Conservation (phyloP, 2,329 filamentous ascomycete species). For the Sporothrix protearum region DNA sequence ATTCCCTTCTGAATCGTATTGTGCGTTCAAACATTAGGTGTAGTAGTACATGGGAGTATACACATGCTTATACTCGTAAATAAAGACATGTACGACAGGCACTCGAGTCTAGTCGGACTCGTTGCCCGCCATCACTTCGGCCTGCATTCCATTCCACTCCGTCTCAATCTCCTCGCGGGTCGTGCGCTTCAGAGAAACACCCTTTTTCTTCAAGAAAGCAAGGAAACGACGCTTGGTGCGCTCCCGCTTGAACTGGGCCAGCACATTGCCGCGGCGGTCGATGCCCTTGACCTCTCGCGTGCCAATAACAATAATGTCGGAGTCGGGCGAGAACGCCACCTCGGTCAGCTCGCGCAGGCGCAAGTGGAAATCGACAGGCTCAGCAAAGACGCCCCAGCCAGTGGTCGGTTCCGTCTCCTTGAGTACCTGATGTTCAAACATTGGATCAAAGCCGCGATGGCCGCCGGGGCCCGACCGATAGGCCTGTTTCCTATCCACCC, state of each 20-base stretch:
- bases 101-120: slow-evolving; percentile 27
- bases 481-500: slow-evolving; percentile 36
- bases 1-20: not conserved
- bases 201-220: slow-evolving; percentile 44
- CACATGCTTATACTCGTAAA: not conserved
- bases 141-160: slow-evolving; percentile 39
- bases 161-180: slow-evolving; percentile 37
- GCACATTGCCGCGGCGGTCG: slow-evolving; percentile 44
- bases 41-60: not conserved
- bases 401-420: slow-evolving; percentile 41
- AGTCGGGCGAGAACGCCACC: slow-evolving; percentile 44
- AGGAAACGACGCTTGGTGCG: slow-evolving; percentile 53
- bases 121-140: slow-evolving; percentile 34
- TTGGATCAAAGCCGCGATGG: slow-evolving; percentile 34
- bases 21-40: not conserved
- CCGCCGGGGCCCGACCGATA: not conserved
- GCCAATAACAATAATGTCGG: slow-evolving; percentile 43
- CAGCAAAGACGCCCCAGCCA: slow-evolving; percentile 49
- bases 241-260: slow-evolving; percentile 52
- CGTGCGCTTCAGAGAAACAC: slow-evolving; percentile 41
- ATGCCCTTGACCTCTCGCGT: slow-evolving; percentile 36
- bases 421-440: slow-evolving; percentile 55
- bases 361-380: slow-evolving; percentile 51
- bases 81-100: not conserved
- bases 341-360: slow-evolving; percentile 45